phyloP scores from a whole-genome alignment of 441 rosid genomes.

The Brassica balearica region DNA sequence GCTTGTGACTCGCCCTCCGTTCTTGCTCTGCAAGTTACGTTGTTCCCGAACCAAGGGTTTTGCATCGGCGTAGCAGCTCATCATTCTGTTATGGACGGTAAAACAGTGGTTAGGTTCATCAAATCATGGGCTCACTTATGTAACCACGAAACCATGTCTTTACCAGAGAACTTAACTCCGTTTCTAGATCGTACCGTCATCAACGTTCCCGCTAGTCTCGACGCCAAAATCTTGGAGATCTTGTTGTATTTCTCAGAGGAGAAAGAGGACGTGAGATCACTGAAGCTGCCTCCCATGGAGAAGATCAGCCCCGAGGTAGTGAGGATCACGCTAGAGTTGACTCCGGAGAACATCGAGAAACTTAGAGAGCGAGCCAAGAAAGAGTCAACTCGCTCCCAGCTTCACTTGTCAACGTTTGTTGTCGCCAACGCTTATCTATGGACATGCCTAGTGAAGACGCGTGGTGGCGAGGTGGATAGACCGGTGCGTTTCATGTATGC shows the following conservation, averaged over 20 bases:
- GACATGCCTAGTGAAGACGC: conserved; percentile 44
- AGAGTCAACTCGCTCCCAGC: conserved; percentile 16
- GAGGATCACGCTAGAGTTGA: conserved; percentile 1
- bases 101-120: conserved; percentile 14
- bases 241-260: not conserved
- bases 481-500: conserved; percentile 9
- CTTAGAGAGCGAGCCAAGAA: conserved; percentile 28
- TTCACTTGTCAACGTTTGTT: conserved; percentile 32
- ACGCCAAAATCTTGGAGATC: conserved; percentile 16
- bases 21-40: conserved; percentile 16
- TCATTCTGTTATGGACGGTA: conserved; percentile 28
- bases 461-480: conserved; percentile 22
- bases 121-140: conserved; percentile 34
- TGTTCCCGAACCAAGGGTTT: conserved; percentile 31
- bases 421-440: not conserved
- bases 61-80: conserved; percentile 16
- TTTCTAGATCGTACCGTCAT: conserved; percentile 15
- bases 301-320: not conserved
- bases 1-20: not conserved
- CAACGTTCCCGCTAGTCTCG: not conserved
- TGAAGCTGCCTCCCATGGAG: not conserved
- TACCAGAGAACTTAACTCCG: conserved; percentile 13
- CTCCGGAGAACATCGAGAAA: conserved; percentile 10
- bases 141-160: conserved; percentile 10
- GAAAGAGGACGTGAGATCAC: not conserved